Conservation (phyloP, 345 rosid genomes). For the Anacardium occidentale region DNA sequence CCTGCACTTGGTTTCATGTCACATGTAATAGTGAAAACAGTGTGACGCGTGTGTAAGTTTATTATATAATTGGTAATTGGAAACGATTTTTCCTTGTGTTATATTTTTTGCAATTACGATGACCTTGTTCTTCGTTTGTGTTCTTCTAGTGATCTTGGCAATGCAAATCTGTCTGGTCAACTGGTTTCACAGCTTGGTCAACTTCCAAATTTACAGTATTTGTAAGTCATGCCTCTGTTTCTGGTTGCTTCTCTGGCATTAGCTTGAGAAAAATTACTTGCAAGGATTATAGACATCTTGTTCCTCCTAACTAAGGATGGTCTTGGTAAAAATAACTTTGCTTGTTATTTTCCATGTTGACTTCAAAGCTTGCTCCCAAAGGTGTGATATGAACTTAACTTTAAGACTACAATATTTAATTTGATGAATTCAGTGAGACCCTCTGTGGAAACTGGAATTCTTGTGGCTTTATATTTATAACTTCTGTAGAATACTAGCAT, state of each 20-base stretch:
- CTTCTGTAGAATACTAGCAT: too few species aligned
- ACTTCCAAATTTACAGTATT: slow-evolving; percentile 67
- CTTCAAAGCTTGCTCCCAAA: background rate
- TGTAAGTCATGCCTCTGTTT: slow-evolving; percentile 44
- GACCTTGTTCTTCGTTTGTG: background rate
- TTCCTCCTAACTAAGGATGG: background rate
- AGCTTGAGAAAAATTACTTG: too few species aligned
- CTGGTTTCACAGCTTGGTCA: slow-evolving; percentile 60
- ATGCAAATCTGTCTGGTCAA: slow-evolving; percentile 64
- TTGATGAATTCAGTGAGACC: too few species aligned
- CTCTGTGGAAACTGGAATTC: too few species aligned
- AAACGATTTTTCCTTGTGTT: background rate
- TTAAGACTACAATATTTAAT: too few species aligned
- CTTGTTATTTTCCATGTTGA: background rate
- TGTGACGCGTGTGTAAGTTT: slow-evolving; percentile 78
- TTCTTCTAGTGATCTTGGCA: slow-evolving; percentile 54
- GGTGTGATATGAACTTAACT: background rate
- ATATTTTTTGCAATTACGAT: background rate
- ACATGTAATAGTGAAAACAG: slow-evolving; percentile 69
- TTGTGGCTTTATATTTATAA: too few species aligned
- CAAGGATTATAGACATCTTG: background rate
- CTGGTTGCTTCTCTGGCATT: too few species aligned
- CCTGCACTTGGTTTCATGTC: slow-evolving; percentile 86
- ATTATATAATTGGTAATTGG: slow-evolving; percentile 13
- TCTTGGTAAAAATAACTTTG: background rate